Conservation (phyloP, 371 early-diverging fungal genomes). For the Lichtheimia ornata region DNA sequence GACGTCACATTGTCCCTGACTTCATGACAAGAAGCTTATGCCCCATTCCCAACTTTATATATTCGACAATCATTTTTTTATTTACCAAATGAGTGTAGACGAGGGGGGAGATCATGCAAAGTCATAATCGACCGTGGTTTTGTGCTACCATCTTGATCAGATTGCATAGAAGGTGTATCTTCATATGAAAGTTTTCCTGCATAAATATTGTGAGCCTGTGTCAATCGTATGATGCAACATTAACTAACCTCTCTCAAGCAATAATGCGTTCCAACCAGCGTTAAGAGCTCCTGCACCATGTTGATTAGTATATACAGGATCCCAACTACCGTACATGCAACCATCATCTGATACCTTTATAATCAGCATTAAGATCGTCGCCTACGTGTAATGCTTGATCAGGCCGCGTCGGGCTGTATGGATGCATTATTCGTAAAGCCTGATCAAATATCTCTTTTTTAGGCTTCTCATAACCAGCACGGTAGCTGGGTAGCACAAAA, state of each 20-base stretch:
- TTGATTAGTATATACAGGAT: neutral
- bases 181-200: slow-evolving; percentile 7
- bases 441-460: slow-evolving; percentile 18
- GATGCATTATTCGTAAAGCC: slow-evolving; percentile 8
- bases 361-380: slow-evolving; percentile 18
- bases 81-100: too few relatives aligned
- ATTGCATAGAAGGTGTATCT: neutral
- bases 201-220: neutral
- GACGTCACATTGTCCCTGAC: too few relatives aligned
- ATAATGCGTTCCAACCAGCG: slow-evolving; percentile 7
- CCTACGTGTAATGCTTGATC: slow-evolving; percentile 23
- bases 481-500: slow-evolving; percentile 21
- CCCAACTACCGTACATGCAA: too few relatives aligned
- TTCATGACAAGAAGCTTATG: too few relatives aligned
- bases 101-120: neutral
- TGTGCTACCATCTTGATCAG: neutral
- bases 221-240: neutral
- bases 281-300: neutral
- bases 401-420: neutral
- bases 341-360: neutral
- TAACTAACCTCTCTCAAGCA: neutral
- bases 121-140: slow-evolving; percentile 1
- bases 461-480: slow-evolving; percentile 22
- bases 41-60: too few relatives aligned
- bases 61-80: too few relatives aligned